Evolutionary conservation across 352 stramenopile species (phyloP), one percentile per base, ranked within the genome.

Genomic region (Pythium dissimile): DNA sequence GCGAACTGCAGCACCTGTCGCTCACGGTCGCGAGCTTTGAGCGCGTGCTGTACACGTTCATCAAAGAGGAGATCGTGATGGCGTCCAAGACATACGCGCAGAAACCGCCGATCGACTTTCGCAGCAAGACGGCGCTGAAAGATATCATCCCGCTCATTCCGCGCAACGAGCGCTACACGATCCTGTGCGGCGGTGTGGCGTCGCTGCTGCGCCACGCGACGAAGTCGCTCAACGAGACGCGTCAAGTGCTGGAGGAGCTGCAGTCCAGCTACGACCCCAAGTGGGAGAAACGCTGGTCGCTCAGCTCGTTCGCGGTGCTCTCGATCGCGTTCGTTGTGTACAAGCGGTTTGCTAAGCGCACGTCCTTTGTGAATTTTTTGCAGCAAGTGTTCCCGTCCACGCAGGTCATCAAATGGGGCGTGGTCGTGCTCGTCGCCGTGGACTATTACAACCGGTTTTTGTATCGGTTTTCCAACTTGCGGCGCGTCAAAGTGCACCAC

Each of bases 61-160:
- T 93, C 55, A 92, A 93, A 55, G 83, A 95, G 55, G 85, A 94
- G 66, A 85, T 94, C 64, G 71, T 94, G 27, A 66, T 90, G 60
- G 80, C 80, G 7, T 89, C 80, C n/a, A 86, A 89, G 59, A 69
- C 72, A 27, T 86, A 80, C 57, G 54, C 64, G 5, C 59, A 72
- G 37, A 59, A 69, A 10, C 68, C 78, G 32, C 75, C 77, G 9
- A 72, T 92, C 24, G 74, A 93, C 52, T 92, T 92, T 26, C 80
- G 83, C 37, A 48, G 69, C 37, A 95, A 95, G 68, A 86, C 79
- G 38, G 85, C 85, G 27, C 67, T 95, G 26, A 95, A 95, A 58
- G 85, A 95, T 58, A 88, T 95, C 61, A 93, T 95, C 38, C 85
- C 85, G 32, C 66, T 95, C 23, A 95, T 95, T 26, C 83, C 83